Evolutionary conservation across 352 stramenopile genomes (phyloP).

Genomic region (Phytophthora citricola): DNA sequence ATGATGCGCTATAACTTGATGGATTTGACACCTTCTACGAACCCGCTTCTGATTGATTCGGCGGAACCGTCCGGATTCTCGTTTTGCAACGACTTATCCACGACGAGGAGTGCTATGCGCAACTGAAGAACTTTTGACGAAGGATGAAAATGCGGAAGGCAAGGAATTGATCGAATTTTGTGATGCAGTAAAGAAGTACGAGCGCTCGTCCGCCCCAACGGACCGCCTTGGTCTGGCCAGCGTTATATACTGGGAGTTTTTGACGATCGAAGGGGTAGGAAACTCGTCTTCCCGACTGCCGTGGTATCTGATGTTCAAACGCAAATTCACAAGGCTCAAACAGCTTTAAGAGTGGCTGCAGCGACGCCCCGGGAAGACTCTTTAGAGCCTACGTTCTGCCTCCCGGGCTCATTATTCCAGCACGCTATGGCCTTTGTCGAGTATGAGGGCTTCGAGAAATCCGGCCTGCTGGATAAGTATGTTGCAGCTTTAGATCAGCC

Average conservation of each 20-base stretch:
- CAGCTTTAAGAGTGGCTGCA: constrained; percentile 32
- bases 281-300: constrained; percentile 64
- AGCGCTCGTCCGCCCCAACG: constrained; percentile 67
- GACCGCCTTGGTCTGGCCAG: constrained; percentile 80
- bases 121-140: constrained; percentile 80
- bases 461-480: constrained; percentile 80
- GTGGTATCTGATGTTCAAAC: constrained; percentile 63
- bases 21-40: constrained; percentile 51
- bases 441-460: constrained; percentile 70
- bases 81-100: constrained; percentile 90
- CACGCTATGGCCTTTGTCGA: constrained; percentile 74
- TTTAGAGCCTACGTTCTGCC: constrained; percentile 27
- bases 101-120: constrained; percentile 88
- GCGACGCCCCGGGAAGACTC: constrained; percentile 10
- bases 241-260: constrained; percentile 88
- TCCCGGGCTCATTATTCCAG: constrained; percentile 74
- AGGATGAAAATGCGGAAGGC: constrained; percentile 57
- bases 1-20: constrained; percentile 81
- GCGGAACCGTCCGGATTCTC: constrained; percentile 75
- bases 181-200: constrained; percentile 85
- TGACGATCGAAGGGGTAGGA: constrained; percentile 67
- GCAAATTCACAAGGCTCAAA: constrained; percentile 72
- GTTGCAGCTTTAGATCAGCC: constrained; percentile 71
- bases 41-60: constrained; percentile 69
- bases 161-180: constrained; percentile 85